Evolutionary conservation across 768 basidiomycete species (phyloP).

Genomic region (Naematelia encephala): DNA sequence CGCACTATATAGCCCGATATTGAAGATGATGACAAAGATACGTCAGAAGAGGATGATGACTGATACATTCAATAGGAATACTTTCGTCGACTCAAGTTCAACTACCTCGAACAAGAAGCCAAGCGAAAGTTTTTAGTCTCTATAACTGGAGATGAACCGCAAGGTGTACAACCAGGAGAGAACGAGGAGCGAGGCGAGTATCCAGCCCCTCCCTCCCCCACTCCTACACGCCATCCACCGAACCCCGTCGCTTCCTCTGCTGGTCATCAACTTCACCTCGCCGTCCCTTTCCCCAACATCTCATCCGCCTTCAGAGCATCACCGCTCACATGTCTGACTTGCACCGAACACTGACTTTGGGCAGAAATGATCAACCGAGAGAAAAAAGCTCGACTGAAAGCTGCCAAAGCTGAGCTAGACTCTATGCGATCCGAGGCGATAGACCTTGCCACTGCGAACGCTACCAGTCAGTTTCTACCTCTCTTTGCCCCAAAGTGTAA

Average conservation of each 20-base stretch:
- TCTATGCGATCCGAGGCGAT: constrained; percentile 61
- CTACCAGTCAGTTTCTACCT: constrained; percentile 4
- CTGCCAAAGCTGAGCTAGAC: constrained; percentile 62
- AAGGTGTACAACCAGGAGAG: constrained; percentile 72
- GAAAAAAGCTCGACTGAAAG: constrained; percentile 68
- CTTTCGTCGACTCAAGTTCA: constrained; percentile 65
- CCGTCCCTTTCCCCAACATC: too few species aligned
- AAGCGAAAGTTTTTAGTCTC: constrained; percentile 83
- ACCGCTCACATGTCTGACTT: too few species aligned
- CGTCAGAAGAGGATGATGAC: neutral
- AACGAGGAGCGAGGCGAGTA: constrained; percentile 59
- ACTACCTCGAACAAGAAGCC: constrained; percentile 84
- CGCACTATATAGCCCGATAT: too few species aligned
- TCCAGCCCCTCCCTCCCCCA: neutral
- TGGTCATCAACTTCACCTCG: too few species aligned
- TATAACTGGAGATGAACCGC: constrained; percentile 80
- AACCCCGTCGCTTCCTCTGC: too few species aligned
- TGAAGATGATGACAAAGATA: too few species aligned
- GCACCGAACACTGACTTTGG: neutral
- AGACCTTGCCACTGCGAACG: constrained; percentile 59
- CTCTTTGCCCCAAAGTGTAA: too few species aligned
- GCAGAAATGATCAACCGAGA: constrained; percentile 60
- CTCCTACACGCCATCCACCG: neutral
- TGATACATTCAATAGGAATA: constrained; percentile 28
- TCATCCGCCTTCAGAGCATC: too few species aligned